Base-by-base conservation (phyloP, 306 rosid genomes). In the Fragaria vesca region DNA sequence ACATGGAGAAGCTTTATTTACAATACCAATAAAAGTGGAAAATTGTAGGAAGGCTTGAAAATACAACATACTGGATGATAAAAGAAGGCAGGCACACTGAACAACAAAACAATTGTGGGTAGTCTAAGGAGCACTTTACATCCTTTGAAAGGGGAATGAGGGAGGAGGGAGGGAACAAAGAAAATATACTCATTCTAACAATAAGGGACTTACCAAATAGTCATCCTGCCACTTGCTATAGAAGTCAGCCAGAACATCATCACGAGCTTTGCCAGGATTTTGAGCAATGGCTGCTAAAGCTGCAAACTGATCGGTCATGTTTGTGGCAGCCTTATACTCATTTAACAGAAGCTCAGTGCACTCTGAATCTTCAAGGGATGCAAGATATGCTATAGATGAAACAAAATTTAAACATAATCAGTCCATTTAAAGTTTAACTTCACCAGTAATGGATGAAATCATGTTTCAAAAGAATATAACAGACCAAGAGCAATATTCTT, bases 281-380 rank as follows among this genome's bases (percentile, higher is more conserved):
- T 96, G 99, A 42, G 91, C 89, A 70, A 93, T 69, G 70, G 99
- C 97, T 30, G 88, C 96, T 88, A 96, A 83, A 75, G 99, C 99
- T 68, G 98, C 90, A 83, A 96, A 91, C 76, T 96, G 99, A 32
- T 96, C 99, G 0, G 99, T 96, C 99, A 96, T 93, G 87, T 96
- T 96, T 82, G 98, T 88, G 75, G 99, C 98, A 74, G 86, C 74
- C 75, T 69, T 79, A 78, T 96, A 96, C 87, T 96, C 99, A 2
- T 84, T 71, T 72, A 93, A 81, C 1, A 81, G 91, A 73, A 91
- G 85, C 78, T 89, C 46, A 9, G 84, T 79, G 76, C 77, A 79
- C 79, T 79, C 85, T 52, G 84, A 81, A 71, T 86, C 99, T 83
- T 86, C 96, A n/a, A 93, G 83, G 51, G 78, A 78, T 63, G 88